Percentiles rank a stretch among this genome's conserved stretches.
phyloP scores from a whole-genome alignment of 2,329 filamentous ascomycete genomes.

The Ophiobolus disseminans region DNA sequence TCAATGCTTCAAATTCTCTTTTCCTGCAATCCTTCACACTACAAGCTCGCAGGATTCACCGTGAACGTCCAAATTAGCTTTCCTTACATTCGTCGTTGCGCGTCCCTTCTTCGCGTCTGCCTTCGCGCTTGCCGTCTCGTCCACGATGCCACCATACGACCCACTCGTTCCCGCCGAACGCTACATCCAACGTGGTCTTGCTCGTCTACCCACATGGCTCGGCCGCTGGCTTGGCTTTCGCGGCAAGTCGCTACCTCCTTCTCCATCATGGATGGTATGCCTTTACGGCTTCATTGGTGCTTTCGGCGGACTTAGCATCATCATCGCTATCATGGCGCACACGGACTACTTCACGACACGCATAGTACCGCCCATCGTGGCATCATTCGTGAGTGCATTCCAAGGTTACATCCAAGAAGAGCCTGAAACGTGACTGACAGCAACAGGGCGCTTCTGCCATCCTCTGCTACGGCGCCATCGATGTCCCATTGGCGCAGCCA shows the following conservation, averaged over 20 bases:
- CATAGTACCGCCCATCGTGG: conserved; percentile 52
- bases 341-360: conserved; percentile 49
- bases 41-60: background rate
- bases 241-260: conserved; percentile 32
- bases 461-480: conserved; percentile 55
- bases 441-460: conserved; percentile 54
- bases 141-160: conserved; percentile 32
- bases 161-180: conserved; percentile 37
- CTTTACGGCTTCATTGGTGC: conserved; percentile 54
- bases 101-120: background rate
- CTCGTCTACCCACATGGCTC: conserved; percentile 66
- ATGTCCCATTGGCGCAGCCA: conserved; percentile 55
- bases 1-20: conserved; percentile 17
- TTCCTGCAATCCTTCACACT: background rate
- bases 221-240: conserved; percentile 69
- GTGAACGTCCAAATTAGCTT: background rate
- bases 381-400: conserved; percentile 48
- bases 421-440: no score
- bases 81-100: conserved; percentile 7
- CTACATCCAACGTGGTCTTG: conserved; percentile 35
- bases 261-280: conserved; percentile 44
- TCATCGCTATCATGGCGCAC: conserved; percentile 50
- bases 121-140: background rate
- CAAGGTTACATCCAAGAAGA: no score
- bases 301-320: conserved; percentile 51